These are phyloP conservation scores for Ceratobasidium sp. DNA, from an alignment of 1,284 basidiomycete genomes.

Conservation along the genomic window DNA sequence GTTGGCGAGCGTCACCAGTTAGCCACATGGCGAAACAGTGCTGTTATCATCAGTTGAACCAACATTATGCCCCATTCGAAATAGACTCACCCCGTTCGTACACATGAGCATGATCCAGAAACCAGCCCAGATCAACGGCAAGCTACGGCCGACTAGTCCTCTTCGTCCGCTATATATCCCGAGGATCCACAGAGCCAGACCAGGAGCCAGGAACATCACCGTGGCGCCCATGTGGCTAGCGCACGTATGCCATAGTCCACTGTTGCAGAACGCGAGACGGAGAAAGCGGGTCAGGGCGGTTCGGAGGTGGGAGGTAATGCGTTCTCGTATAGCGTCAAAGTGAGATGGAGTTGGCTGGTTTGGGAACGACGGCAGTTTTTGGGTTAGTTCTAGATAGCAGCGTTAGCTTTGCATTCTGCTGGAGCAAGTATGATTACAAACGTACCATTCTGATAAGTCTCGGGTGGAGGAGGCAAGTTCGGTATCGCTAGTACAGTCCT, in stretches of 20 bases:
- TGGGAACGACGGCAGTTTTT: slow-evolving; percentile 36
- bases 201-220: no score
- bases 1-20: slow-evolving; percentile 29
- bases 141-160: background rate
- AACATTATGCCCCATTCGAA: background rate
- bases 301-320: background rate
- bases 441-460: background rate
- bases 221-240: no score
- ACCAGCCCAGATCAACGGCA: slow-evolving; percentile 28
- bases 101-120: slow-evolving; percentile 23
- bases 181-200: no score
- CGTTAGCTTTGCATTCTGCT: no score
- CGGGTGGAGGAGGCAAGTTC: background rate
- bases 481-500: slow-evolving; percentile 4
- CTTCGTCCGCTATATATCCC: no score
- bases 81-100: slow-evolving; percentile 9
- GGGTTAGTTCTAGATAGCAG: slow-evolving; percentile 32
- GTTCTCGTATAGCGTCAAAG: slow-evolving; percentile 17
- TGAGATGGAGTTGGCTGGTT: slow-evolving; percentile 29
- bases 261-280: slow-evolving; percentile 30
- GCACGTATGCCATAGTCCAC: slow-evolving; percentile 32
- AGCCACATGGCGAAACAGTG: slow-evolving; percentile 18
- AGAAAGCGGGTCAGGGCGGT: slow-evolving; percentile 8
- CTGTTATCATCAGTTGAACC: background rate
- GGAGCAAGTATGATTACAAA: background rate